Percentiles rank a stretch among this genome's conserved stretches.
phyloP scores from a whole-genome alignment of 441 rosid species.

The Bruguiera hainesii region DNA sequence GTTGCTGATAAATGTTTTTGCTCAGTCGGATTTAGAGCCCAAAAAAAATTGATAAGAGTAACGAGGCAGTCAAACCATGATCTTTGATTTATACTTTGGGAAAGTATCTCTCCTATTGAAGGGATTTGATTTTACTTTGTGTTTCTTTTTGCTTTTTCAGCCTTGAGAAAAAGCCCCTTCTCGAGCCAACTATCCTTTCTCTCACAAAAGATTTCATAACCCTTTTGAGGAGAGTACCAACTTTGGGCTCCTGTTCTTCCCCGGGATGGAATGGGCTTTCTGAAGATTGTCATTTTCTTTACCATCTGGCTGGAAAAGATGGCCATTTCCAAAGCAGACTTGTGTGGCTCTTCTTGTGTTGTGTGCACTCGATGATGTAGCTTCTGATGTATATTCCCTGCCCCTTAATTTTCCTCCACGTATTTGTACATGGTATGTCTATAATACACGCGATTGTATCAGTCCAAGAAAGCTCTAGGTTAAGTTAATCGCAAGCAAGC shows the following conservation, averaged over 20 bases:
- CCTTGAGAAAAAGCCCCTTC: constrained; percentile 14
- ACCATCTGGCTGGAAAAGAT: constrained; percentile 7
- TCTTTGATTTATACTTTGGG: constrained; percentile 37
- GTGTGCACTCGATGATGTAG: neutral
- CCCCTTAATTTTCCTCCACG: too few relatives aligned
- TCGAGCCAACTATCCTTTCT: constrained; percentile 10
- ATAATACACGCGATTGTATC: too few relatives aligned
- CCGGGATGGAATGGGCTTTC: constrained; percentile 2
- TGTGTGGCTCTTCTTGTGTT: neutral
- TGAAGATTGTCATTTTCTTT: constrained; percentile 17
- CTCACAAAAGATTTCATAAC: constrained; percentile 8
- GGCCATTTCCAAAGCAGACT: neutral
- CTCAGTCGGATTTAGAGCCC: constrained; percentile 5
- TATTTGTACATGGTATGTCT: too few relatives aligned
- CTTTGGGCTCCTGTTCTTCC: neutral
- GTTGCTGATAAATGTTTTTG: too few relatives aligned
- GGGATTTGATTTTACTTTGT: constrained; percentile 21
- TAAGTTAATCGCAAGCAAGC: neutral
- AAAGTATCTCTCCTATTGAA: constrained; percentile 26
- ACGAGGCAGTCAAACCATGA: constrained; percentile 39
- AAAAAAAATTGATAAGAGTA: neutral
- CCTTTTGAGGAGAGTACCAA: neutral
- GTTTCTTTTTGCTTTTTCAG: constrained; percentile 36
- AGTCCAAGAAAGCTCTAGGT: too few relatives aligned
- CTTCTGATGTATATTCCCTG: too few relatives aligned